phyloP scores from a whole-genome alignment of 305 asterid species.

The Rubia tinctorum region DNA sequence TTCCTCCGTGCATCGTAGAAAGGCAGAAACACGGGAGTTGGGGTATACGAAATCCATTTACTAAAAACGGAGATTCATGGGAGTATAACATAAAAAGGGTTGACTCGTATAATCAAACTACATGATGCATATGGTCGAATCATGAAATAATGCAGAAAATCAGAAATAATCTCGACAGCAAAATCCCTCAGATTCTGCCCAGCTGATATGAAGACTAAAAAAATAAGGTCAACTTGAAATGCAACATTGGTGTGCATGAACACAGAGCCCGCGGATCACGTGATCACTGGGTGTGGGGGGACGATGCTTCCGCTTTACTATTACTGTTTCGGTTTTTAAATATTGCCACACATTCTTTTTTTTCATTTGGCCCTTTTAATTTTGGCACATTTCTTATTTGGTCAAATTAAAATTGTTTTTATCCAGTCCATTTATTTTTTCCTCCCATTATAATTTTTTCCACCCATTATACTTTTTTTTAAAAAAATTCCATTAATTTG shows the following conservation, averaged over 20 bases:
- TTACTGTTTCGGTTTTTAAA: too few species aligned
- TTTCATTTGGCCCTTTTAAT: too few species aligned
- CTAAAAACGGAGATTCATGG: not conserved
- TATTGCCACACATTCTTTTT: too few species aligned
- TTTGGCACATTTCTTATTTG: too few species aligned
- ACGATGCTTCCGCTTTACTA: constrained; percentile 6
- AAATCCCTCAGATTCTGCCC: constrained; percentile 17
- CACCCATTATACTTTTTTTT: too few species aligned
- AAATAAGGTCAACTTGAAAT: not conserved
- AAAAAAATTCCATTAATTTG: too few species aligned
- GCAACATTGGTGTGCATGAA: not conserved
- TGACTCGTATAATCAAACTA: not conserved
- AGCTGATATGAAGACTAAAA: not conserved
- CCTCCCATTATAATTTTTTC: too few species aligned
- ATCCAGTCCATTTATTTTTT: too few species aligned
- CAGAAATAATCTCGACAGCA: constrained; percentile 11
- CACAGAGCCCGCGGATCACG: constrained; percentile 1
- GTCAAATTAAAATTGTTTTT: too few species aligned
- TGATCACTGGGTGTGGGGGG: not conserved
- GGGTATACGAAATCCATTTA: not conserved
- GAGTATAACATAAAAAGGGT: not conserved
- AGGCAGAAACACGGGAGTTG: not conserved
- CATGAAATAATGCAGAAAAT: constrained; percentile 5
- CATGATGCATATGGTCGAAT: constrained; percentile 4
- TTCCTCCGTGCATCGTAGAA: not conserved